Evolutionary conservation across 2,329 filamentous ascomycete genomes (phyloP).

Genomic region (Phaeosphaeriaceae sp.): DNA sequence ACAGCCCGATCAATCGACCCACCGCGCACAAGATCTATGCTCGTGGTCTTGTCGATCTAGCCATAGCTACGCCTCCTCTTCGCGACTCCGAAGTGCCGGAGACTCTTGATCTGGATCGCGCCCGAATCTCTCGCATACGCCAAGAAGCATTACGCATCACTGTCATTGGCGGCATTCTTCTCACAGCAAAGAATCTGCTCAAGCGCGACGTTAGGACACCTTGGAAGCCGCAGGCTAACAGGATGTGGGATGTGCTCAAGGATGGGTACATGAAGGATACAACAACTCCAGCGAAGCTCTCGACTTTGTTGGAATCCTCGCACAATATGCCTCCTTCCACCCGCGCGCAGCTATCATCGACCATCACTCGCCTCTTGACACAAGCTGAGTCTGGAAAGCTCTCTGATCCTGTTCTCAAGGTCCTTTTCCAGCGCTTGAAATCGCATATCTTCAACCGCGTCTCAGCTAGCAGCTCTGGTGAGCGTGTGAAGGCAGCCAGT

Average conservation of each 20-base stretch:
- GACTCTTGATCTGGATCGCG: constrained; percentile 73
- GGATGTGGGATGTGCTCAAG: constrained; percentile 74
- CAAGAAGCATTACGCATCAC: constrained; percentile 69
- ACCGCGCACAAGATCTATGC: constrained; percentile 75
- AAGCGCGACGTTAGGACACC: constrained; percentile 79
- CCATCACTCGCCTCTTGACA: constrained; percentile 58
- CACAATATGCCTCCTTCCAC: constrained; percentile 58
- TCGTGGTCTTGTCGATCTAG: constrained; percentile 76
- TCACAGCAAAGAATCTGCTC: constrained; percentile 83
- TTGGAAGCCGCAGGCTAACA: constrained; percentile 76
- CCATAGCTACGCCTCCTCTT: constrained; percentile 69
- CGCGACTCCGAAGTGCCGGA: constrained; percentile 69
- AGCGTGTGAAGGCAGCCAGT: constrained; percentile 73
- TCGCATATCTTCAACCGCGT: constrained; percentile 71
- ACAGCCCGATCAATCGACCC: constrained; percentile 63
- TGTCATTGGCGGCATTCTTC: constrained; percentile 74
- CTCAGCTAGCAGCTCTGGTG: constrained; percentile 70
- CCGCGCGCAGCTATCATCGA: constrained; percentile 52
- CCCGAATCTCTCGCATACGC: constrained; percentile 67
- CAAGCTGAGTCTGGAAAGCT: constrained; percentile 60
- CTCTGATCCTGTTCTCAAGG: constrained; percentile 68
- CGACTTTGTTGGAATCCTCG: constrained; percentile 57
- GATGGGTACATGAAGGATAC: constrained; percentile 64
- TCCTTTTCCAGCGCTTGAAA: constrained; percentile 72
- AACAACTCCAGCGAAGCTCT: constrained; percentile 51